Percentiles rank a stretch among this genome's conserved stretches.
phyloP scores from a whole-genome alignment of 768 basidiomycete species.

The Cystobasidiopsis lactophilus region DNA sequence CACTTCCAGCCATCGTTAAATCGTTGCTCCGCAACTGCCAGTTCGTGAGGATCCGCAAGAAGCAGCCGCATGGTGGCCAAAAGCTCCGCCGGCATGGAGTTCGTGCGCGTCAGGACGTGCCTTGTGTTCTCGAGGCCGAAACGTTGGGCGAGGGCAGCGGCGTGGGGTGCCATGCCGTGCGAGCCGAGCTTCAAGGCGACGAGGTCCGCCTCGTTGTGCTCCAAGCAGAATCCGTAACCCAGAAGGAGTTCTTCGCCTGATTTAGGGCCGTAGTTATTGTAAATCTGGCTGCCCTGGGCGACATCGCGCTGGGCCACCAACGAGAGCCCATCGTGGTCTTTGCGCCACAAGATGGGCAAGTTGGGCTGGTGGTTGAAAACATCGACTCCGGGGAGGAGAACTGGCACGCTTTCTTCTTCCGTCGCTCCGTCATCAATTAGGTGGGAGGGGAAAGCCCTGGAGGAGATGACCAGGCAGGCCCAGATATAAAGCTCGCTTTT shows the following conservation, averaged over 20 bases:
- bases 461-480: slow-evolving; percentile 23
- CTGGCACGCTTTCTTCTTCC: slow-evolving; percentile 38
- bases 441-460: slow-evolving; percentile 72
- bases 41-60: slow-evolving; percentile 19
- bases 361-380: slow-evolving; percentile 62
- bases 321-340: slow-evolving; percentile 20
- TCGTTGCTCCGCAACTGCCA: background rate
- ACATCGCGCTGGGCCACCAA: slow-evolving; percentile 4
- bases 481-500: slow-evolving; percentile 15
- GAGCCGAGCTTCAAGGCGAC: slow-evolving; percentile 28
- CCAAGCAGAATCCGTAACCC: slow-evolving; percentile 71
- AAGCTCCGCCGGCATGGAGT: slow-evolving; percentile 20
- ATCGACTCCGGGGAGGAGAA: slow-evolving; percentile 73
- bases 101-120: slow-evolving; percentile 19
- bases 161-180: slow-evolving; percentile 27
- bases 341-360: slow-evolving; percentile 62
- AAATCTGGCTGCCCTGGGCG: background rate
- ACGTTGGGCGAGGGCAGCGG: slow-evolving; percentile 27
- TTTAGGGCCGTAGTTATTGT: slow-evolving; percentile 11
- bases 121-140: slow-evolving; percentile 41
- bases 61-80: slow-evolving; percentile 23
- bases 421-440: slow-evolving; percentile 34
- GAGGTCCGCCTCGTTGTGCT: slow-evolving; percentile 63
- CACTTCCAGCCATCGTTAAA: background rate
- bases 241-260: slow-evolving; percentile 57